Percentiles rank a stretch among this genome's conserved stretches.
Evolutionary conservation across 768 basidiomycete species (phyloP).

Genomic region (Suillus paluster): DNA sequence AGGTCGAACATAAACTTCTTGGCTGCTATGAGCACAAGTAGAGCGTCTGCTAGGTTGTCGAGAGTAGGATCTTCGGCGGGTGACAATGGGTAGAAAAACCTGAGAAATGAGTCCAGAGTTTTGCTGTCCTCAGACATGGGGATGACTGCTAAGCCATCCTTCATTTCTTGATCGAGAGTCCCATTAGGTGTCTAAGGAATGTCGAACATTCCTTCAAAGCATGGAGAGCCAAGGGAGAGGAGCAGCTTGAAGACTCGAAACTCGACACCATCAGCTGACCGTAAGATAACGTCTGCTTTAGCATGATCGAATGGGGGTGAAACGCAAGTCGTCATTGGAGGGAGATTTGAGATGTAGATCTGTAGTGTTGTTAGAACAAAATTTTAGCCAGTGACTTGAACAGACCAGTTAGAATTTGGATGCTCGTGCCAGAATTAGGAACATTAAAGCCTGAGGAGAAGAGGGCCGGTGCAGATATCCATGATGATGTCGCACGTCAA

Average conservation of each 20-base stretch:
- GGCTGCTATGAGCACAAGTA: constrained; percentile 18
- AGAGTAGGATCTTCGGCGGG: constrained; percentile 23
- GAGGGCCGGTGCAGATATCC: too few species aligned
- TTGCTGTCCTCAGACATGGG: constrained; percentile 23
- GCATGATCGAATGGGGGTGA: constrained; percentile 26
- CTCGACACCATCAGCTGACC: constrained; percentile 32
- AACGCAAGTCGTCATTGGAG: constrained; percentile 2
- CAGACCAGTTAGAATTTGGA: neutral
- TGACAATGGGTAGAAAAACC: constrained; percentile 33
- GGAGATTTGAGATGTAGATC: neutral
- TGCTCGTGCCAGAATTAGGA: neutral
- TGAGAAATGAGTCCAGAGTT: constrained; percentile 27
- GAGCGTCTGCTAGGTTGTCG: constrained; percentile 11
- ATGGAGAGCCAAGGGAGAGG: constrained; percentile 37
- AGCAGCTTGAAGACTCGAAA: constrained; percentile 37
- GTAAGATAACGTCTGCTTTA: constrained; percentile 28
- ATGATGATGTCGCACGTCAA: too few species aligned
- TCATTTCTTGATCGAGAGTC: constrained; percentile 14
- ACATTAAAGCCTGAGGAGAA: too few species aligned
- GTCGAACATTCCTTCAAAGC: constrained; percentile 38
- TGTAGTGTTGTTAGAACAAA: neutral
- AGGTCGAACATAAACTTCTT: constrained; percentile 21
- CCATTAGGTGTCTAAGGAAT: constrained; percentile 28
- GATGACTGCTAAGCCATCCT: constrained; percentile 26
- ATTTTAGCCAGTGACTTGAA: neutral